phyloP scores from a whole-genome alignment of 2,329 filamentous ascomycete genomes.

The Calonectria pauciramosa region DNA sequence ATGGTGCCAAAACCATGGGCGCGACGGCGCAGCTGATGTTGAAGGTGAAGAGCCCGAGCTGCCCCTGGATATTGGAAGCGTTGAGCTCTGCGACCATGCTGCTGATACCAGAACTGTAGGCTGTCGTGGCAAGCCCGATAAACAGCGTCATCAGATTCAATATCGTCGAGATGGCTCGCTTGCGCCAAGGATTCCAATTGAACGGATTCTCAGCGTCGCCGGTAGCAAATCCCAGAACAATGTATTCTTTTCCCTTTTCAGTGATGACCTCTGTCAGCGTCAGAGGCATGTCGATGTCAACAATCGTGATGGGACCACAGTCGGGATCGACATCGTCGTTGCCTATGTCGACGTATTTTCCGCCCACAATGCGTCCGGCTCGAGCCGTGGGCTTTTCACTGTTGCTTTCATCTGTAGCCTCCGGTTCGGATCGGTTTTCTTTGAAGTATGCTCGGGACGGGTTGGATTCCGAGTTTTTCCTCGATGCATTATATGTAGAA shows the following conservation, averaged over 20 bases:
- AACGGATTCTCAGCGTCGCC: conserved; percentile 41
- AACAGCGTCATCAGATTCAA: conserved; percentile 35
- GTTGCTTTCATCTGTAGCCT: not conserved
- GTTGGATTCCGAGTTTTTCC: not conserved
- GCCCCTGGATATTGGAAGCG: not conserved
- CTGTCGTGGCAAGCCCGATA: not conserved
- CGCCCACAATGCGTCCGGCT: not conserved
- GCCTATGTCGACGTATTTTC: not conserved
- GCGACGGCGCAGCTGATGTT: not conserved
- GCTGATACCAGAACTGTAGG: not conserved
- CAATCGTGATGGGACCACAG: not conserved
- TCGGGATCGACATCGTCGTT: not conserved
- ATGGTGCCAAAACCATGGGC: not conserved
- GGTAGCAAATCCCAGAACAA: conserved; percentile 26
- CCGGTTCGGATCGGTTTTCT: not conserved
- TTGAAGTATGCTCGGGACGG: not conserved
- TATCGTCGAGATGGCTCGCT: conserved; percentile 39
- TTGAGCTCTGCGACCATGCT: not conserved
- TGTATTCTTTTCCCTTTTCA: not conserved
- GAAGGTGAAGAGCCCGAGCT: not conserved
- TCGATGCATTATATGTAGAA: not conserved
- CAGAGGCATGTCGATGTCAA: not conserved
- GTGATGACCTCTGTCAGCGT: not conserved
- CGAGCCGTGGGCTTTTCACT: not conserved
- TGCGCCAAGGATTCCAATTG: conserved; percentile 43